Evolutionary conservation across 257 asterid genomes (phyloP).

Genomic region (Hygrophila difformis): DNA sequence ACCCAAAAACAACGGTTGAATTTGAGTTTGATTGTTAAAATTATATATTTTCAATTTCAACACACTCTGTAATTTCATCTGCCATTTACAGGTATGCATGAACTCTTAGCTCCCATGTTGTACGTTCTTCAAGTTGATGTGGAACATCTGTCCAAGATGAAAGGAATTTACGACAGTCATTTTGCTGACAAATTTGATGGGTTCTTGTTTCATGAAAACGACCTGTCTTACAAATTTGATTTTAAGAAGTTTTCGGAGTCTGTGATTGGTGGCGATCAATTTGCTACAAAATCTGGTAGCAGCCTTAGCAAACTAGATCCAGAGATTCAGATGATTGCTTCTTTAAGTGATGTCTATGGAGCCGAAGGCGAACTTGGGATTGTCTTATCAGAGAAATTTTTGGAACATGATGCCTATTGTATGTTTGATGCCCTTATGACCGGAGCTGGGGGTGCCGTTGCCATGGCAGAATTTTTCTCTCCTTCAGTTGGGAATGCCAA

Average conservation of each 20-base stretch:
- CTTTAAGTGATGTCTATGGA: slow-evolving; percentile 69
- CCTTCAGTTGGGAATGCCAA: slow-evolving; percentile 29
- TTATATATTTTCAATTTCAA: too few species aligned
- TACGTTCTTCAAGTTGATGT: slow-evolving; percentile 69
- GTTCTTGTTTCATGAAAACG: slow-evolving; percentile 57
- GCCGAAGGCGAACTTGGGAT: slow-evolving; percentile 87
- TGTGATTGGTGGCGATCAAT: slow-evolving; percentile 18
- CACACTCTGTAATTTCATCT: too few species aligned
- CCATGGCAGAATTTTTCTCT: slow-evolving; percentile 69
- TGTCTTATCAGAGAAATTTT: slow-evolving; percentile 61
- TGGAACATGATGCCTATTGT: slow-evolving; percentile 79
- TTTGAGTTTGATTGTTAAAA: too few species aligned
- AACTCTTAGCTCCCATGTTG: slow-evolving; percentile 69
- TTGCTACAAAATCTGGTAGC: slow-evolving; percentile 24
- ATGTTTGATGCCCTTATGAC: slow-evolving; percentile 69
- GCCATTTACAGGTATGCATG: slow-evolving; percentile 72
- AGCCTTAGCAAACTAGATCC: slow-evolving; percentile 52
- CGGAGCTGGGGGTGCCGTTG: slow-evolving; percentile 61
- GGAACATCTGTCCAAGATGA: slow-evolving; percentile 52
- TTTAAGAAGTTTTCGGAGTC: slow-evolving; percentile 54
- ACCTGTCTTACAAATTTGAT: slow-evolving; percentile 52
- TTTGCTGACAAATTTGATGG: slow-evolving; percentile 72
- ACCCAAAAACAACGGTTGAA: too few species aligned
- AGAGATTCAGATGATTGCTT: slow-evolving; percentile 40
- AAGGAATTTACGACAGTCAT: slow-evolving; percentile 47